Base-by-base conservation (phyloP, 305 asterid genomes). In the Solanum aculeatissimum region DNA sequence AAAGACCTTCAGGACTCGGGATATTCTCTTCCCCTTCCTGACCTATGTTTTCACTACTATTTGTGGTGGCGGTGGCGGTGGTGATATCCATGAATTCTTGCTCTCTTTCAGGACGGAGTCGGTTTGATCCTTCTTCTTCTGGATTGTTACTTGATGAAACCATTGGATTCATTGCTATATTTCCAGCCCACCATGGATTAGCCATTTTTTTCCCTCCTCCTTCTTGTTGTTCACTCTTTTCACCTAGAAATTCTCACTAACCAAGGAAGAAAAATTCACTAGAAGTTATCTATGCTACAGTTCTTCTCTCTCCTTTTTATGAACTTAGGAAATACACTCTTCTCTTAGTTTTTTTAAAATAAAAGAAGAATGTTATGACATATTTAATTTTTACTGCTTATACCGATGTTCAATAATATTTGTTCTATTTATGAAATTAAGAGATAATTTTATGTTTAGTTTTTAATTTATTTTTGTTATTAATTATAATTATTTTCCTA, bases 101-200 rank as follows among this genome's bases (percentile, higher is more conserved):
- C 85, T 84, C 87, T 80, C 89, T 86, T 65, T 58, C 68, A 14
- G 18, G 81, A 29, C 83, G 86, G 71, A 82, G 40, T 16, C 35
- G 80, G 80, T 88, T 68, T 2, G 49, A 35, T 35, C 14, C 90
- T 14, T 91, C 92, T 3, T 85, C 93, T 4, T 86, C 92, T 9
- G 60, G 80, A 16, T 82, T 83, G 84, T 63, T 92, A 40, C 88
- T 66, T 25, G 89, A 80, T 45, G 90, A 85, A 49, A 57, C 68
- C 88, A 91, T 82, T 45, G 90, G 90, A 70, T 91, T 91, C 90
- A 90, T 88, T 81, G 81, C 89, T 85, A 85, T 53, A 83, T 90
- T 90, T 63, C 89, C 93, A 47, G 86, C 87, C 95, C 95, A 91
- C 95, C 93, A 92, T 81, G 93, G 84, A 85, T 92, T 92, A 6